Base-by-base conservation (phyloP, 2,329 filamentous ascomycete species). In the Trichoderma citrinoviride region DNA sequence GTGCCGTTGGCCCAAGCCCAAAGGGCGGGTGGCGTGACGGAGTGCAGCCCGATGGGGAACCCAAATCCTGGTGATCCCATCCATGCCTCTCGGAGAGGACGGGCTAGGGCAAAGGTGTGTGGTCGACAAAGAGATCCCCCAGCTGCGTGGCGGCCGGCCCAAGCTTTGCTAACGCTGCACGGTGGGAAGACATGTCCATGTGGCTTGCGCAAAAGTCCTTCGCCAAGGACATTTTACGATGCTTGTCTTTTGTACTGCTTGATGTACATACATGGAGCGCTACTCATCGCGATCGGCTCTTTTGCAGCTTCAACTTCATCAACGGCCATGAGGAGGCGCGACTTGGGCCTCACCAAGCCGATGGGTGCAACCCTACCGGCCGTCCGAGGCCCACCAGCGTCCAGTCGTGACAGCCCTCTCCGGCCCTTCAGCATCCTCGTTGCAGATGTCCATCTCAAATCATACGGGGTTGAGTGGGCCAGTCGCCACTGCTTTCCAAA, bases 21-120 rank as follows among this genome's bases (percentile, higher is more conserved):
- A 37, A 54, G 25, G 25, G 25, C 60, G 60, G 60, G 60, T 62
- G 60, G 60, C 60, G 60, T 54, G 60, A 62, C 14, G 58, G 60
- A 33, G 49, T 46, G 40, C 49, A 54, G 40, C 60, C 46, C 60
- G 40, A 46, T 40, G 19, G 25, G 49, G 58, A 19, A 54, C 25
- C 40, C 25, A 52, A 14, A 46, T 54, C 40, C 49, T 54, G 60
- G 25, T 21, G 46, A 54, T 62, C 40, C 40, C 50, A 53, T 53
- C 40, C 50, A 53, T 53, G 27, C 37, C 57, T 10, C 25, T 37
- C 19, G 14, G 17, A 37, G 33, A 14, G 33, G 23, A 17, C 12
- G 6, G 40, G 5, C 47, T 19, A 55, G 27, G n/a, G 44, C 27
- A 52, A 33, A n/a, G 17, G 29, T 5, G 23, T 44, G 55, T 60